Evolutionary conservation across 768 basidiomycete species (phyloP).

Genomic region (Leccinum rimulosum): DNA sequence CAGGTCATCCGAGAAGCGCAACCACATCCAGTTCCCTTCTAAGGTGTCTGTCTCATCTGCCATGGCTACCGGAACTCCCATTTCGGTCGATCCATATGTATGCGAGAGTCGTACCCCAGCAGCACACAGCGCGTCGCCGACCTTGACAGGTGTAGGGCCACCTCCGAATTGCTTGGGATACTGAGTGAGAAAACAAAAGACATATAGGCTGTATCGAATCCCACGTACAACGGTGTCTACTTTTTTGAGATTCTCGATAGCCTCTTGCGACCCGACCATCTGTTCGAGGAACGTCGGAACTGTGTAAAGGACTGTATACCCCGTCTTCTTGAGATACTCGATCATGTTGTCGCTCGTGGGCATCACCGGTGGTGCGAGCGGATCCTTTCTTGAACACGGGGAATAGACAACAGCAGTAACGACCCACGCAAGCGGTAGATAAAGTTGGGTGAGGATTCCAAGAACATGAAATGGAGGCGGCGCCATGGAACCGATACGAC

Average conservation of each 20-base stretch:
- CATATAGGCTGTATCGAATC: too few species aligned
- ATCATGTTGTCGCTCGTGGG: constrained; percentile 42
- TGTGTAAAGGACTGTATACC: constrained; percentile 31
- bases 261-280: constrained; percentile 30
- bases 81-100: constrained; percentile 39
- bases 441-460: constrained; percentile 19
- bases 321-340: constrained; percentile 29
- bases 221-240: constrained; percentile 2
- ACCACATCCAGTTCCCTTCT: constrained; percentile 36
- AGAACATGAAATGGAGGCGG: constrained; percentile 29
- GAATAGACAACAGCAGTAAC: constrained; percentile 25
- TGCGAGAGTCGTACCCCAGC: constrained; percentile 34
- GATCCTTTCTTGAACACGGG: constrained; percentile 22
- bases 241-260: constrained; percentile 22
- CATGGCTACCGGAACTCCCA: constrained; percentile 6
- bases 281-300: constrained; percentile 40
- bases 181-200: too few species aligned
- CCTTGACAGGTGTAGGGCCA: constrained; percentile 34
- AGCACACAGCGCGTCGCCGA: constrained; percentile 35
- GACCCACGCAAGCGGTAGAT: constrained; percentile 14
- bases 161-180: constrained; percentile 35
- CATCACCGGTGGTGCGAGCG: constrained; percentile 29
- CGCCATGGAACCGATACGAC: constrained; percentile 21
- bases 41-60: constrained; percentile 8
- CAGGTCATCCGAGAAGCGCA: constrained; percentile 25